Percentiles rank a stretch among this genome's conserved stretches.
phyloP scores from a whole-genome alignment of 306 rosid species.

The Ceratonia siliqua region DNA sequence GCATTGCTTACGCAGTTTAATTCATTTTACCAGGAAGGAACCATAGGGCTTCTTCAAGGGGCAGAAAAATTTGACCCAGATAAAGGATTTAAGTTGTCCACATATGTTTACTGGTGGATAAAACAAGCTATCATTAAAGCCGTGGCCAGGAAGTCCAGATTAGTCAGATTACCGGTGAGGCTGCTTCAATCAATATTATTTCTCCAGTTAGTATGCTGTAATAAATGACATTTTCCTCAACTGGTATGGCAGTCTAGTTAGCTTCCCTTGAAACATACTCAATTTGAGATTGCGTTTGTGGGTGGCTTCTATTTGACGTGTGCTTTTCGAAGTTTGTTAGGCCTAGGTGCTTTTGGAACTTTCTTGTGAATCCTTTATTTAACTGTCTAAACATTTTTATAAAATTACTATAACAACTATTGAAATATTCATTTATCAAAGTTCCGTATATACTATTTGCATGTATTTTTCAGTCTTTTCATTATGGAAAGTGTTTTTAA shows the following conservation, averaged over 20 bases:
- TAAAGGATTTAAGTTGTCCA: constrained; percentile 71
- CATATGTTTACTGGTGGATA: constrained; percentile 93
- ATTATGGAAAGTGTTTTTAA: background rate
- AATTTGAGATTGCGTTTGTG: background rate
- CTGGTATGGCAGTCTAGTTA: background rate
- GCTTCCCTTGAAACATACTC: background rate
- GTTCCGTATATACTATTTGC: background rate
- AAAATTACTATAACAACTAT: background rate
- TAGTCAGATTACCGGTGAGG: constrained; percentile 80
- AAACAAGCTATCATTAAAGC: constrained; percentile 79
- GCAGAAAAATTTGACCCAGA: constrained; percentile 73
- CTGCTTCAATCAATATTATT: constrained; percentile 12
- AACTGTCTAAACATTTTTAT: background rate
- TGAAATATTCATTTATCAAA: background rate
- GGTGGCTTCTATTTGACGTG: background rate
- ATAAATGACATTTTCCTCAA: background rate
- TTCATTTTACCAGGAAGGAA: constrained; percentile 69
- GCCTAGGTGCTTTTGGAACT: background rate
- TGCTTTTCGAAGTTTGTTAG: background rate
- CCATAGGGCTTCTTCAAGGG: constrained; percentile 80
- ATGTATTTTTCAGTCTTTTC: background rate
- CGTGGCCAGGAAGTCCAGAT: constrained; percentile 66
- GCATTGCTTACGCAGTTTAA: background rate
- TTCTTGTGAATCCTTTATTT: background rate
- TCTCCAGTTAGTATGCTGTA: background rate